Evolutionary conservation across 1,139 yeast species (phyloP).

Genomic region (Lodderomyces theae): DNA sequence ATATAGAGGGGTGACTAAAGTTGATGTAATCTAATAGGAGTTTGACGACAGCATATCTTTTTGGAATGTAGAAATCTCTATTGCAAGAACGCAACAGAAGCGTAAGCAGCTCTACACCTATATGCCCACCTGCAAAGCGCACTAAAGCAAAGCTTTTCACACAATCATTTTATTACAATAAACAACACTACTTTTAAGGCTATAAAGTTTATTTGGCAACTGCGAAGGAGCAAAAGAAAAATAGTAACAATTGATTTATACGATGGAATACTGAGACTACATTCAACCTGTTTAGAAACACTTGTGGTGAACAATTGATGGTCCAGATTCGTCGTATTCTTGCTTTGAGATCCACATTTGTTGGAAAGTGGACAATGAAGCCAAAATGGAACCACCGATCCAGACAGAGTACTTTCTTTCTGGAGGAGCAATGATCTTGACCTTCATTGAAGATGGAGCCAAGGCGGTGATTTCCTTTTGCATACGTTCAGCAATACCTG

Average conservation of each 20-base stretch:
- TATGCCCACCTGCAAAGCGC: background rate
- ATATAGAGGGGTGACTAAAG: too few species aligned
- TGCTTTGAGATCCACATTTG: conserved; percentile 88
- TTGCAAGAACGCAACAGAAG: too few species aligned
- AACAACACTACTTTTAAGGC: conserved; percentile 1
- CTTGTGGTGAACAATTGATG: conserved; percentile 99
- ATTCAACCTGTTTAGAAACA: conserved; percentile 71
- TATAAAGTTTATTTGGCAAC: background rate
- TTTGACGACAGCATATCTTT: too few species aligned
- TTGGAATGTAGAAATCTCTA: too few species aligned
- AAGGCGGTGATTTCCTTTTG: conserved; percentile 99
- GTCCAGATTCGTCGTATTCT: conserved; percentile 99
- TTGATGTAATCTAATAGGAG: too few species aligned
- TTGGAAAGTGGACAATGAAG: conserved; percentile 98
- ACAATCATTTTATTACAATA: background rate
- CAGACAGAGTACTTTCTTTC: conserved; percentile 99
- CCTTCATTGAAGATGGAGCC: conserved; percentile 99
- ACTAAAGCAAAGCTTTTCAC: background rate
- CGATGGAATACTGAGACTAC: conserved; percentile 1
- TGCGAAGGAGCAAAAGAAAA: conserved; percentile 1
- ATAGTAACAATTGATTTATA: conserved; percentile 1
- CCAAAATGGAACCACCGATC: conserved; percentile 99
- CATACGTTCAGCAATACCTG: conserved; percentile 99
- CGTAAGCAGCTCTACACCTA: too few species aligned
- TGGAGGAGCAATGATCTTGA: conserved; percentile 98